These are phyloP conservation scores for Solanum bukasovii DNA, from an alignment of 257 asterid genomes.

Conservation along the genomic window DNA sequence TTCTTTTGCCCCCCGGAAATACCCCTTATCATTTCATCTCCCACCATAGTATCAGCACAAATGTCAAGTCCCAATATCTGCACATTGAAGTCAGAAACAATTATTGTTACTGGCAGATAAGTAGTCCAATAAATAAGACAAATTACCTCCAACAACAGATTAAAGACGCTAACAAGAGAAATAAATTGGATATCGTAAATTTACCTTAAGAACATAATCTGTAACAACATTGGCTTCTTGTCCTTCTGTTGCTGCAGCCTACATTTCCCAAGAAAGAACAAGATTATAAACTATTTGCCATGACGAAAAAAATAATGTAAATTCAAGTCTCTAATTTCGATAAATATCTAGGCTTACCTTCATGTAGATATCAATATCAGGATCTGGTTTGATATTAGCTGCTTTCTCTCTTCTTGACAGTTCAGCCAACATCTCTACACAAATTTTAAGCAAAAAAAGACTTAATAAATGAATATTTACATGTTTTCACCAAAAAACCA, in stretches of 20 bases:
- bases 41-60: slow-evolving; percentile 33
- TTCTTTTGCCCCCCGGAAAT: slow-evolving; percentile 32
- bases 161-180: neutral
- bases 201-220: slow-evolving; percentile 28
- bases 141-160: neutral
- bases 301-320: neutral
- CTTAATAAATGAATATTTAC: neutral
- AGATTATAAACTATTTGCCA: neutral
- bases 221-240: slow-evolving; percentile 28
- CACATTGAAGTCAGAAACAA: neutral
- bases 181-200: neutral
- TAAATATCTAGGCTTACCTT: slow-evolving; percentile 9
- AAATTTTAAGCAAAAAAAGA: neutral
- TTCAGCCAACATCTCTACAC: slow-evolving; percentile 34
- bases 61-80: slow-evolving; percentile 25
- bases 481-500: neutral
- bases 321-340: neutral
- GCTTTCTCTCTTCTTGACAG: slow-evolving; percentile 34
- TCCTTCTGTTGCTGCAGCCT: slow-evolving; percentile 36
- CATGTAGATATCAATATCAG: slow-evolving; percentile 33
- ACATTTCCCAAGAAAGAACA: neutral
- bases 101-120: neutral
- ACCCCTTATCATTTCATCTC: slow-evolving; percentile 31
- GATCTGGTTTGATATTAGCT: slow-evolving; percentile 30
- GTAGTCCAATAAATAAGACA: neutral